Base-by-base conservation (phyloP, 2,329 filamentous ascomycete genomes). In the Aschersonia sp. region DNA sequence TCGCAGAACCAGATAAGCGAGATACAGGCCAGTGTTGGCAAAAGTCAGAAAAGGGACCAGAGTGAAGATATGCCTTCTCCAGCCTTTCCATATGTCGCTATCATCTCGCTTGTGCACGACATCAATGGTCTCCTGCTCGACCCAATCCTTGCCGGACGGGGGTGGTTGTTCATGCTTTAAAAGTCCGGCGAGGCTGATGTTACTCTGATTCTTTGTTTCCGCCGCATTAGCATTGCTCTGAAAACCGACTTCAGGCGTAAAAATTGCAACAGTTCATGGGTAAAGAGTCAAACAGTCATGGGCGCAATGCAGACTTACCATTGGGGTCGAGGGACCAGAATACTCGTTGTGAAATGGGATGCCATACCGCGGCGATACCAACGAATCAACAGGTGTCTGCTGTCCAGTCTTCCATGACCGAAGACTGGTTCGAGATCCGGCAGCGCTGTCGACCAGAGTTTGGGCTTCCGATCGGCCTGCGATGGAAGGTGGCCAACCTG, bases 1-100 rank as follows among this genome's bases (percentile, higher is more conserved):
- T 40, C 75, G 72, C 47, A 73, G 60, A 29, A 54, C 65, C 5
- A 78, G 70, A 52, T 79, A 79, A 48, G 59, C 40, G 4, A 71
- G n/a, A 56, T 68, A 71, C n/a, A 70, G 44, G n/a, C 53, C 52
- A 9, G 62, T 70, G 54, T 66, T 69, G 51, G 61, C 40, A n/a
- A 71, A 44, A 20, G 64, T 69, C 47, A 71, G 47, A 32, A 66
- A 45, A 0, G 68, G 68, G 5, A 61, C 59, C 32, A 69, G 52
- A 20, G 52, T 55, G 55, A 63, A 71, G 9, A 71, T 44, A 32
- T 63, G 54, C 9, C 68, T 61, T 49, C 61, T 67, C 67, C 67
- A 70, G 38, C 69, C 69, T 45, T 63, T 64, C 65, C 66, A 71
- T 45, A 63, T 68, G n/a, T 71, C 66, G 30, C 50, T 56, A 43